Base-by-base conservation (phyloP, 352 stramenopile genomes). In the Pythium monospermum region DNA sequence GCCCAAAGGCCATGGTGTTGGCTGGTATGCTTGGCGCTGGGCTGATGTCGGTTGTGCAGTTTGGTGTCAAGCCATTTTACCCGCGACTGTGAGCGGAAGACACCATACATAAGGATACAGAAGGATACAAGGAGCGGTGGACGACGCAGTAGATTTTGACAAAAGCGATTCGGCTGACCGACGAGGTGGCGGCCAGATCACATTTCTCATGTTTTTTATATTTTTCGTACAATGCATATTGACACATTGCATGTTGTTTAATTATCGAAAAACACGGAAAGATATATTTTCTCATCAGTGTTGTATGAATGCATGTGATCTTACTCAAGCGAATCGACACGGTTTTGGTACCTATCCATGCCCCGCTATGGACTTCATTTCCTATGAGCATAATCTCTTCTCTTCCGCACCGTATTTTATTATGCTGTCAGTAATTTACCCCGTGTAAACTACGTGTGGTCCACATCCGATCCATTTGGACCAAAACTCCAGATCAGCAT, bases 31-130 rank as follows among this genome's bases (percentile, higher is more conserved):
- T 94, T 8, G 83, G 83, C 32, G 80, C 83, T 12, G 76, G 82
- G 7, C 64, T 91, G 55, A 94, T 94, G 83, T 85, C 74, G 15
- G 68, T 87, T 36, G 71, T 91, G 44, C 83, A 94, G 67, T 90
- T 94, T 61, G 83, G 83, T 33, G 76, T 91, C 49, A 89, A 91
- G 61, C 81, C 81, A 23, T 89, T 89, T 61, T 88, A 88, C 59
- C 76, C 80, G 33, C 79, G 76, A 53, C 68, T 90, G 42, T 87
- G 87, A 68, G 81, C 28, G 28, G n/a, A 26, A 7, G 21, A 23
- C 32, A 55, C 50, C 27, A 25, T 62, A 28, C 30, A 16, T 10
- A 16, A 43, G 8, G 5, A 48, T 10, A 28, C 41, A 21, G 22
- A 33, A 8, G 19, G 12, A 32, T 16, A 10, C 19, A 15, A 18